Conservation (phyloP, 768 basidiomycete genomes). For the Leucocoprinus sp. region DNA sequence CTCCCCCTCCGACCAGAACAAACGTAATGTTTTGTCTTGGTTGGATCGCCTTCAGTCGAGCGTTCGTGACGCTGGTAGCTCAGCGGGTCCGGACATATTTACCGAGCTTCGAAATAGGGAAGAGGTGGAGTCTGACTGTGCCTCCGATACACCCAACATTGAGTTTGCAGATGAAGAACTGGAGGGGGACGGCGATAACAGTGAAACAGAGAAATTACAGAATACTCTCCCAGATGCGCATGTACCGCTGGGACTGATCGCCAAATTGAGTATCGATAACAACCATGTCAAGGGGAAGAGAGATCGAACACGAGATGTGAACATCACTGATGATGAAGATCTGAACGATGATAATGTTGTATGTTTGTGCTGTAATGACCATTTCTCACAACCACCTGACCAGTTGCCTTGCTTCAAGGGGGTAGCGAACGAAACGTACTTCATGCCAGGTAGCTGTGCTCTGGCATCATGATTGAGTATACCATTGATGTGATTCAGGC, state of each 20-base stretch:
- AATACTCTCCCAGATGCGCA: conserved; percentile 57
- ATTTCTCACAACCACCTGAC: conserved; percentile 8
- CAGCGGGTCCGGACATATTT: conserved; percentile 36
- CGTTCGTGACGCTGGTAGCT: conserved; percentile 40
- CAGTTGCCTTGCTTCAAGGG: conserved; percentile 35
- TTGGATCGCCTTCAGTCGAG: conserved; percentile 61
- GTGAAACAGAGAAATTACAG: conserved; percentile 37
- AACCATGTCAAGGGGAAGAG: conserved; percentile 34
- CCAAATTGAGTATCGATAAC: conserved; percentile 59
- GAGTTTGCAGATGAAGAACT: conserved; percentile 20
- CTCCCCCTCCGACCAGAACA: conserved; percentile 64
- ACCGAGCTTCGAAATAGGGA: conserved; percentile 29
- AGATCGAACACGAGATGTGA: conserved; percentile 26
- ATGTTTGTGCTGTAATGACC: conserved; percentile 15
- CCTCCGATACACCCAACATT: conserved; percentile 20
- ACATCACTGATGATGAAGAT: conserved; percentile 33
- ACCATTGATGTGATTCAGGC: conserved; percentile 27
- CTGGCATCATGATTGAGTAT: not conserved
- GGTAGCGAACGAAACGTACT: conserved; percentile 73
- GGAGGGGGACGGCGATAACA: conserved; percentile 23
- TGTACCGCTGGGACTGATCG: conserved; percentile 70
- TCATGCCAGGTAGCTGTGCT: conserved; percentile 54
- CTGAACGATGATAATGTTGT: conserved; percentile 60
- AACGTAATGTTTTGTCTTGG: conserved; percentile 65
- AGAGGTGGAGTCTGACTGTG: conserved; percentile 37